A percentile compares a stretch with the other conserved stretches of the same genome.
Evolutionary conservation across 768 basidiomycete species (phyloP).

Genomic region (Amanita molliuscula): DNA sequence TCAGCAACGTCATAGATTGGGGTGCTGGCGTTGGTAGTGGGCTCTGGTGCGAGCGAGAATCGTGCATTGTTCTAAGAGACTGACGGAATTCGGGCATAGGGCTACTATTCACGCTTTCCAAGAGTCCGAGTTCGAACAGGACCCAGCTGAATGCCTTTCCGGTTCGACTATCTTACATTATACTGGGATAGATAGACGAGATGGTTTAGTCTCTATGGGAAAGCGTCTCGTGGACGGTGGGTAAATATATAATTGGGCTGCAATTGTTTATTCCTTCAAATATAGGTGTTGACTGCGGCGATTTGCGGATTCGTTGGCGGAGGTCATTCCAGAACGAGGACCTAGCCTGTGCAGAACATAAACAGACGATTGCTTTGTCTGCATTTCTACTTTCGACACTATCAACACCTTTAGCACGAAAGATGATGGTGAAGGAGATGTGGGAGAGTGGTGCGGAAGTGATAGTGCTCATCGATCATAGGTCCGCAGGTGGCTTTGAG

Average conservation of each 20-base stretch:
- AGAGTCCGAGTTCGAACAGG: slow-evolving; percentile 13
- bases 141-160: slow-evolving; percentile 21
- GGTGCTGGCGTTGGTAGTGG: slow-evolving; percentile 77
- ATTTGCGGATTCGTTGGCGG: slow-evolving; percentile 40
- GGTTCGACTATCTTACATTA: slow-evolving; percentile 52
- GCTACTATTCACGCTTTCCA: slow-evolving; percentile 61
- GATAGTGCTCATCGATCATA: slow-evolving; percentile 85
- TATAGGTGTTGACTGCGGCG: slow-evolving; percentile 38
- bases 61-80: slow-evolving; percentile 6
- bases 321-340: slow-evolving; percentile 42
- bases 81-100: slow-evolving; percentile 27
- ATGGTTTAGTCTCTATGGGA: slow-evolving; percentile 57
- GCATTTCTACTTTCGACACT: slow-evolving; percentile 82
- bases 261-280: slow-evolving; percentile 3
- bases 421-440: slow-evolving; percentile 67
- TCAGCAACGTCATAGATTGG: slow-evolving; percentile 69
- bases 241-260: slow-evolving; percentile 8
- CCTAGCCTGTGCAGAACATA: slow-evolving; percentile 30
- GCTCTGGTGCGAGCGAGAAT: slow-evolving; percentile 49
- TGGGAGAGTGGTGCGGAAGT: slow-evolving; percentile 87
- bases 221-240: slow-evolving; percentile 51
- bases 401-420: slow-evolving; percentile 47
- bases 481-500: slow-evolving; percentile 65
- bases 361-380: slow-evolving; percentile 60
- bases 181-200: slow-evolving; percentile 68